Evolutionary conservation across 805 yeast genomes (phyloP), one percentile per base, ranked within the genome.

Genomic region (Pichia eremophila): DNA sequence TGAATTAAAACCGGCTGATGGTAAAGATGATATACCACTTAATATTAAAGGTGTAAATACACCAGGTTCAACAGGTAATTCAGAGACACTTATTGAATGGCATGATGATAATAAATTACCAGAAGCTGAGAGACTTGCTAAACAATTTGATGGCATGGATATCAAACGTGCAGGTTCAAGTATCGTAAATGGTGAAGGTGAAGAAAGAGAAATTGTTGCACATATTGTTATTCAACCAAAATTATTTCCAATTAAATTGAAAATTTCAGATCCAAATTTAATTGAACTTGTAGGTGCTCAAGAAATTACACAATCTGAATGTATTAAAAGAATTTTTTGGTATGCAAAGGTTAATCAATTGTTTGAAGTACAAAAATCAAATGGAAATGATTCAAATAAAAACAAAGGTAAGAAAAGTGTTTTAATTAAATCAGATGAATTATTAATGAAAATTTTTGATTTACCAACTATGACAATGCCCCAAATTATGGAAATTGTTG

Each of bases 121-220:
- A 43, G 64, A 64, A 40, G 44, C 53, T 12, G 65, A 66, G 52
- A 57, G 64, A 44, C 55, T 57, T 49, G 54, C 61, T 43, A 66
- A 62, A 49, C 70, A 80, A 46, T 91, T 91, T 62, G 98, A 93
- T 64, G 97, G 95, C 1, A 67, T 93, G 48, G 97, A 90, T 60
- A 77, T 93, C 47, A 84, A 84, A 58, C 78, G 99, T 57, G 69
- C 75, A 17, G 98, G 98, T 3, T 55, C 63, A 7, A 64, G 68
- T 19, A 53, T 65, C 35, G 61, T 60, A 22, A 41, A 40, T 22
- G 58, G 57, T 6, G 52, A 47, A 9, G 46, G 57, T 2, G 50
- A 51, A 8, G 67, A 64, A 43, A 74, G 72, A 49, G 81, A 81
- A 48, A 68, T 90, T 43, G 72, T 77, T 41, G 78, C 85, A 44